Conservation (phyloP, 768 basidiomycete genomes). For the Leccinum olivaceopallidum region DNA sequence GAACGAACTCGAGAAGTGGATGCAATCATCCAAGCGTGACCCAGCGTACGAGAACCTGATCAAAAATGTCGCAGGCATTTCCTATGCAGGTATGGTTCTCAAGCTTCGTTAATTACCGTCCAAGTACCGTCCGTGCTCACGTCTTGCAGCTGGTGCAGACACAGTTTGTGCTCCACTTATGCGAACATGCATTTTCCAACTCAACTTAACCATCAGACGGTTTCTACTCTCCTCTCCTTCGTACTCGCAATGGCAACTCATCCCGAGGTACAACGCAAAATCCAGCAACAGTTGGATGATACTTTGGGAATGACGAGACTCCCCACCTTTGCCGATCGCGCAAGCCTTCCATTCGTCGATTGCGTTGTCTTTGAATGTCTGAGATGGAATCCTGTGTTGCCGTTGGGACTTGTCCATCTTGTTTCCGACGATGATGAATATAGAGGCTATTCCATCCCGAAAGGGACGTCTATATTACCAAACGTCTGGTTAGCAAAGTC, state of each 20-base stretch:
- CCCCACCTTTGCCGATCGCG: constrained; percentile 42
- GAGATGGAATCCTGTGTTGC: constrained; percentile 45
- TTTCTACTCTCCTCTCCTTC: constrained; percentile 49
- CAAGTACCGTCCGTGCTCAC: constrained; percentile 5
- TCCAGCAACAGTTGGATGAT: constrained; percentile 52
- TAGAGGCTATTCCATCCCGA: constrained; percentile 44
- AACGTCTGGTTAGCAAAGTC: constrained; percentile 43
- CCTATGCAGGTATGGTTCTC: constrained; percentile 43
- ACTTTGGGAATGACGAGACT: constrained; percentile 46
- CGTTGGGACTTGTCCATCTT: constrained; percentile 22
- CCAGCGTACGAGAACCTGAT: constrained; percentile 45
- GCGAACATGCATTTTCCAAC: constrained; percentile 26
- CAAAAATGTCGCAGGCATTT: constrained; percentile 50
- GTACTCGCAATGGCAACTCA: constrained; percentile 54
- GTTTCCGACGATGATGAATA: constrained; percentile 45
- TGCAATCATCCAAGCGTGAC: constrained; percentile 16
- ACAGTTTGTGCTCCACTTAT: constrained; percentile 22
- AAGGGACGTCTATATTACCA: constrained; percentile 44
- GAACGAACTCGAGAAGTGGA: constrained; percentile 38
- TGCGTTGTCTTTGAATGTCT: constrained; percentile 35
- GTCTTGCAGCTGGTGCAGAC: constrained; percentile 24
- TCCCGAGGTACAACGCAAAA: constrained; percentile 49
- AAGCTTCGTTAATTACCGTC: background rate
- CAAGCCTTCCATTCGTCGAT: constrained; percentile 45
- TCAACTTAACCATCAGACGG: constrained; percentile 39